Base-by-base conservation (phyloP, 345 rosid genomes). In the Acer yangbiense region DNA sequence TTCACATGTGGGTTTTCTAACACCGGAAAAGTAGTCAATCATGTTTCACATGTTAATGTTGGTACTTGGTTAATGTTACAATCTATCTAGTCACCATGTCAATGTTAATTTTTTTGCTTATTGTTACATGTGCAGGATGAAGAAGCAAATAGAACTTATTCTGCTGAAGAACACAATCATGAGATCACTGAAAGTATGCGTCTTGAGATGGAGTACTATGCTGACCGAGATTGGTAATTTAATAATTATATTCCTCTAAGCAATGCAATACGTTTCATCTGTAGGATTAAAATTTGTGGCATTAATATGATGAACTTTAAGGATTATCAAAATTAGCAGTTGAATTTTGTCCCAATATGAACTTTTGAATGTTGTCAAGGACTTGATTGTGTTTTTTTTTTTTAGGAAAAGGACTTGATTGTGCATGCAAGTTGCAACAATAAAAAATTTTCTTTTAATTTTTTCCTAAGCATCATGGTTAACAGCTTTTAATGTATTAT, bases 171-270 rank as follows among this genome's bases (percentile, higher is more conserved):
- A 75, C 82, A 78, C 12, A 82, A 81, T 83, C 82, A 82, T 65
- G 99, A 91, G 86, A 87, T 95, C 79, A 86, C 92, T 71, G 98
- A 95, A 83, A 82, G 79, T 75, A 92, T 93, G 93, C 95, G 90
- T 41, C 48, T 79, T 73, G 93, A 95, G 88, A 91, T 92, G 96
- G 98, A 93, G 74, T 87, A 87, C 78, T 81, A 90, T 79, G 84
- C 92, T 48, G 99, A 95, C 82, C 92, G 91, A 78, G 94, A 97
- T 58, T 95, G 98, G 99, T 93, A 88, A 85, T 70, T 50, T 32
- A 7, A 21, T 41, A 57, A 68, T 73, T n/a, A 3, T 17, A 65
- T 68, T 83, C 13, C 52, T 78, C 9, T 27, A 57, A 54, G 29
- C 16, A 16, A 23, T 67, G 25, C 57, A 52, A 68, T 43, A n/a